These are phyloP conservation scores for Pelargonium fulgidum DNA, from an alignment of 441 rosid species.

Conservation along the genomic window DNA sequence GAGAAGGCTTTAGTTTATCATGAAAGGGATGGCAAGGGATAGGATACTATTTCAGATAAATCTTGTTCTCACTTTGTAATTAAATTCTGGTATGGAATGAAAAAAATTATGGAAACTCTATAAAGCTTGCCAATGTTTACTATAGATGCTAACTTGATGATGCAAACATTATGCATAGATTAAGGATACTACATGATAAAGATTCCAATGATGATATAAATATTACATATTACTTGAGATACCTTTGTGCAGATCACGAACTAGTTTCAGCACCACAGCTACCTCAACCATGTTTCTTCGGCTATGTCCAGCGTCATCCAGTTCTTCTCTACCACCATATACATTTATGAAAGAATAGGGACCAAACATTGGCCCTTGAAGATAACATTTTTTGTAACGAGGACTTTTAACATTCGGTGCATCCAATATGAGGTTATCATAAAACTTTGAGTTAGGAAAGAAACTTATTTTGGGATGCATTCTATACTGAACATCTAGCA, in stretches of 20 bases:
- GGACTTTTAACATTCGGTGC: slow-evolving; percentile 26
- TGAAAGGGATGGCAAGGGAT: too few relatives aligned
- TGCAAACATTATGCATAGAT: not conserved
- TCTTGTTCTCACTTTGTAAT: too few relatives aligned
- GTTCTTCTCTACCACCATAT: slow-evolving; percentile 34
- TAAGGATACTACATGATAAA: not conserved
- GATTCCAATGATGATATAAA: not conserved
- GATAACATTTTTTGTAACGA: slow-evolving; percentile 23
- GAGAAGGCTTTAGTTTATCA: too few relatives aligned
- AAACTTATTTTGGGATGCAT: slow-evolving; percentile 48
- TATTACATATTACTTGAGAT: not conserved
- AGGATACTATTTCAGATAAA: too few relatives aligned
- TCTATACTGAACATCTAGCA: slow-evolving; percentile 37
- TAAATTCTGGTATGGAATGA: not conserved
- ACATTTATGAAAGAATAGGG: slow-evolving; percentile 45
- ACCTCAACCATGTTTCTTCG: slow-evolving; percentile 40
- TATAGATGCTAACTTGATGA: too few relatives aligned
- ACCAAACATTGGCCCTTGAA: slow-evolving; percentile 36
- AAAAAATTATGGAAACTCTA: too few relatives aligned
- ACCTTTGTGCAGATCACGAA: slow-evolving; percentile 31
- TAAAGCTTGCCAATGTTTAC: too few relatives aligned
- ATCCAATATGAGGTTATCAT: slow-evolving; percentile 27
- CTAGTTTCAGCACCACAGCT: slow-evolving; percentile 29
- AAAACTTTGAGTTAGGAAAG: slow-evolving; percentile 38
- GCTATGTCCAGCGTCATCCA: slow-evolving; percentile 26